These are phyloP conservation scores for Epichloe hybrida DNA, from an alignment of 2,329 filamentous ascomycete species.

Conservation along the genomic window DNA sequence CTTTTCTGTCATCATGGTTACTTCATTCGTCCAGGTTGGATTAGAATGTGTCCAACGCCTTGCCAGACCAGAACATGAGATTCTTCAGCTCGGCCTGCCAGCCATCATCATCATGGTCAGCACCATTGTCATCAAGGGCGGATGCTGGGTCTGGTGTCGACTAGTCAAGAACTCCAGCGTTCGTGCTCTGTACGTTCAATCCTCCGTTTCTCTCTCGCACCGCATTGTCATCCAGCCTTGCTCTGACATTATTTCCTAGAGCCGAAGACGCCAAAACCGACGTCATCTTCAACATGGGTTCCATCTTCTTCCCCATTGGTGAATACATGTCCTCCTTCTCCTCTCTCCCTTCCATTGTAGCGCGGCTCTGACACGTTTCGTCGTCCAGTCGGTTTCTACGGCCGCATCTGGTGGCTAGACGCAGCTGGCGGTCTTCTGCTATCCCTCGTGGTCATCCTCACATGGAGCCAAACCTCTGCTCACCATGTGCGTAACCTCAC, in stretches of 20 bases:
- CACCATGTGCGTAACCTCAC: slow-evolving; percentile 72
- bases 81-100: slow-evolving; percentile 60
- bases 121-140: slow-evolving; percentile 70
- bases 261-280: slow-evolving; percentile 50
- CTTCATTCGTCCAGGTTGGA: slow-evolving; percentile 66
- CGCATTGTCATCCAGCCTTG: neutral
- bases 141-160: slow-evolving; percentile 80
- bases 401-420: slow-evolving; percentile 73
- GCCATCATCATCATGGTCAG: slow-evolving; percentile 69
- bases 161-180: slow-evolving; percentile 77
- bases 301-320: slow-evolving; percentile 67
- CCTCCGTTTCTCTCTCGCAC: too few species aligned
- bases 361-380: neutral
- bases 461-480: slow-evolving; percentile 61
- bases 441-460: slow-evolving; percentile 63
- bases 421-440: slow-evolving; percentile 64
- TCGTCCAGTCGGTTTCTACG: slow-evolving; percentile 53
- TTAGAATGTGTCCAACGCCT: slow-evolving; percentile 57
- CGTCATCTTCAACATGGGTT: slow-evolving; percentile 82
- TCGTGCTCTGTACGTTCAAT: slow-evolving; percentile 49
- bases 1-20: slow-evolving; percentile 79
- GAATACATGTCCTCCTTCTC: slow-evolving; percentile 12
- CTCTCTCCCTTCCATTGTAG: neutral
- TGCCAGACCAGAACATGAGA: slow-evolving; percentile 42
- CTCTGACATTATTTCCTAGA: slow-evolving; percentile 12